Evolutionary conservation across 306 rosid genomes (phyloP).

Genomic region (Vigna angularis): DNA sequence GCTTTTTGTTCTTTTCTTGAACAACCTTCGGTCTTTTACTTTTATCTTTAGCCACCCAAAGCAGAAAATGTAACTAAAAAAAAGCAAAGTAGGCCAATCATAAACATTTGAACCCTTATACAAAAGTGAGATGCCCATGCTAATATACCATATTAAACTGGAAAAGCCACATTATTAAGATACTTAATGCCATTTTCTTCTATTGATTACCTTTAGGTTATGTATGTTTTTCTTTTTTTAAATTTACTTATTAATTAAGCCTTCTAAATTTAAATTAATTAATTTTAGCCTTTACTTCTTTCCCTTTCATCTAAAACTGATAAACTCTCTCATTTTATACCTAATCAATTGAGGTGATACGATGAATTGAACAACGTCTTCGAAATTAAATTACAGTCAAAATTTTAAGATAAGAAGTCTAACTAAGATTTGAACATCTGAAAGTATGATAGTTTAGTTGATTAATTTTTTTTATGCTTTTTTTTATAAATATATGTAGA

Average conservation of each 20-base stretch:
- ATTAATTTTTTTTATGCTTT: background rate
- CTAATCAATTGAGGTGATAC: background rate
- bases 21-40: conserved; percentile 39
- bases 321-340: background rate
- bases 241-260: background rate
- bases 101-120: background rate
- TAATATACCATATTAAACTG: background rate
- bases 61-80: conserved; percentile 41
- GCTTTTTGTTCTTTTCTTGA: conserved; percentile 53
- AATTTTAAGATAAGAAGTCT: background rate
- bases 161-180: background rate
- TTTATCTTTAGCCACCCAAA: conserved; percentile 13
- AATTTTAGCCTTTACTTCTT: background rate
- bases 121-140: background rate
- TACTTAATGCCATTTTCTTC: background rate
- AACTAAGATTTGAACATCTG: background rate
- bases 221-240: background rate
- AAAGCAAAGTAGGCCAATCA: background rate
- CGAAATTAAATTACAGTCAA: background rate
- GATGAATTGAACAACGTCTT: background rate
- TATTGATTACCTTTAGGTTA: background rate
- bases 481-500: background rate
- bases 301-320: background rate
- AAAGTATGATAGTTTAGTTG: background rate
- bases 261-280: background rate